Base-by-base conservation (phyloP, 2,329 filamentous ascomycete species). In the Erysiphe pisi region DNA sequence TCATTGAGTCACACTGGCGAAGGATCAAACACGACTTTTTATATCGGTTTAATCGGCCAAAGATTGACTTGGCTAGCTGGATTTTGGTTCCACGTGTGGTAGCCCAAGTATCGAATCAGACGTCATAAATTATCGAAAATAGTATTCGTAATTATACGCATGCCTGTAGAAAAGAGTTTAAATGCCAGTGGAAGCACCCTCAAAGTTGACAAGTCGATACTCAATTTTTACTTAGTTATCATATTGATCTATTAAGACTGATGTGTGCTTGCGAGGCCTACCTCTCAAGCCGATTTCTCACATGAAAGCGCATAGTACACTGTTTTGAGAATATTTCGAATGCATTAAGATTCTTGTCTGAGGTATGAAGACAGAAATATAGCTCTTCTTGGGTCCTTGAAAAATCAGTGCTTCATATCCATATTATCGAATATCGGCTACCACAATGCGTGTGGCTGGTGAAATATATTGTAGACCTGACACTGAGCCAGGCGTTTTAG, bases 21-120 rank as follows among this genome's bases (percentile, higher is more conserved):
- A 47, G 8, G 14, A 25, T 73, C 40, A 73, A 73, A 40, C 68
- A 73, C 43, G 40, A 73, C 36, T 73, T 45, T 28, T 18, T 73
- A 36, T 6, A 36, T 36, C 31, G 6, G 31, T 36, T 36, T 36
- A 36, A 36, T 36, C 31, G 31, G 6, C 6, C 68, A 14, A 11
- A 36, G 12, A 73, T 47, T 4, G 40, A 73, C 28, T 25, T 47
- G 9, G 68, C 47, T 22, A 7, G 12, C 22, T 73, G 36, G 68
- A 45, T 73, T 18, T 7, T 73, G 22, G 40, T 73, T 47, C 16
- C 68, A 47, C 68, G 40, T 11, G 3, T 73, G 31, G 31, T 36
- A 36, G 31, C 6, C 31, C 31, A 12, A 6, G n/a, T 1, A 36
- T 25, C 47, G 40, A 18, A 47, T 22, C 18, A 22, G 22, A 73